Conservation (phyloP, 1,284 basidiomycete species). For the Neonothopanus nambi region DNA sequence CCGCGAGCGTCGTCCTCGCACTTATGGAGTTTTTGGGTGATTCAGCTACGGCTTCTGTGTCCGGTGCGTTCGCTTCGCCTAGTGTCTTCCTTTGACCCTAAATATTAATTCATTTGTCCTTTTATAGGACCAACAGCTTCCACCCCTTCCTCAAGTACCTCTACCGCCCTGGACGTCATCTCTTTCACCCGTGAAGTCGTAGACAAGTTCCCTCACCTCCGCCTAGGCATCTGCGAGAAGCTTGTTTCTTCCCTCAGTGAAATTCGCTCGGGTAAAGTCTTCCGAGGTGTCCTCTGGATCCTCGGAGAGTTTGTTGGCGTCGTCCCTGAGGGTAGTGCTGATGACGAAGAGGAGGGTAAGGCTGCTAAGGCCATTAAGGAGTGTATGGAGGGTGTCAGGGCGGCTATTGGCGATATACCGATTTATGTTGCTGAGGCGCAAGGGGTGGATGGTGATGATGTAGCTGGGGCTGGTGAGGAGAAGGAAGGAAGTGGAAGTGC, state of each 20-base stretch:
- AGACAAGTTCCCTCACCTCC: constrained; percentile 94
- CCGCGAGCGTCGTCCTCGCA: constrained; percentile 93
- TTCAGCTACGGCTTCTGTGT: constrained; percentile 96
- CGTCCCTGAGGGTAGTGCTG: constrained; percentile 37
- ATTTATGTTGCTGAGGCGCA: constrained; percentile 58
- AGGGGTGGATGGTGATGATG: constrained; percentile 33
- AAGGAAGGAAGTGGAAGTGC: constrained; percentile 18
- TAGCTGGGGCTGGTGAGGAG: not conserved
- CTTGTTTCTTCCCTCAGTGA: constrained; percentile 83
- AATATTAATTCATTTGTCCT: not conserved
- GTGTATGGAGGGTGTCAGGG: constrained; percentile 82
- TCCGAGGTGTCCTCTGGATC: constrained; percentile 97
- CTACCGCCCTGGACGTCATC: constrained; percentile 16
- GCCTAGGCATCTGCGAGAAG: constrained; percentile 84
- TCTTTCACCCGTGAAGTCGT: constrained; percentile 77
- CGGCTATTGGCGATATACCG: constrained; percentile 93
- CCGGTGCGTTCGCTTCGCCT: constrained; percentile 48
- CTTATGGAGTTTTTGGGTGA: constrained; percentile 99
- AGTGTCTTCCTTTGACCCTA: not conserved
- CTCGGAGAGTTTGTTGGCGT: constrained; percentile 91
- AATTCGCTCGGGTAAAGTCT: constrained; percentile 98
- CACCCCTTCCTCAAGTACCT: not conserved
- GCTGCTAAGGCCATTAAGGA: constrained; percentile 49
- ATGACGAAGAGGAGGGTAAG: not conserved
- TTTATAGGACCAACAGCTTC: not conserved